Conservation (phyloP, 225 moss, liverwort and hornwort species). For the Marchantia polymorpha region DNA sequence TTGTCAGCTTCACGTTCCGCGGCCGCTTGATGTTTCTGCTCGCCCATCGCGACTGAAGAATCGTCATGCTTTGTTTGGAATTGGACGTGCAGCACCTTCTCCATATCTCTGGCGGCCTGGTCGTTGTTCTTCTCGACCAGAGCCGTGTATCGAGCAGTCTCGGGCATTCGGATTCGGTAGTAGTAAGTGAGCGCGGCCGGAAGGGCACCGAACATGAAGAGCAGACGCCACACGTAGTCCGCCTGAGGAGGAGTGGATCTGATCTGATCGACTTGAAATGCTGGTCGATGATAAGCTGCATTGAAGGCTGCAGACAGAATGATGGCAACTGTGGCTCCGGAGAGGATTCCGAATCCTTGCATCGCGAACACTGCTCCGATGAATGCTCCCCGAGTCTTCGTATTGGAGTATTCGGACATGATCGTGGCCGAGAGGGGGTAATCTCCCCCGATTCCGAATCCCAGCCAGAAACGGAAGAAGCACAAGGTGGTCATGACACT, state of each 20-base stretch:
- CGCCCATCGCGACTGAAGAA: not conserved
- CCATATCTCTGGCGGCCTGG: slow-evolving; percentile 23
- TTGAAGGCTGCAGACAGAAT: slow-evolving; percentile 8
- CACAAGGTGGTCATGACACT: slow-evolving; percentile 28
- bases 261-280: slow-evolving; percentile 28
- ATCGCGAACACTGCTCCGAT: slow-evolving; percentile 28
- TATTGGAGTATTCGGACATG: slow-evolving; percentile 30
- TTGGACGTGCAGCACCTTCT: slow-evolving; percentile 19
- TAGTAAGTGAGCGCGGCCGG: slow-evolving; percentile 49
- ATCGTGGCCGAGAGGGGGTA: slow-evolving; percentile 23
- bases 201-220: slow-evolving; percentile 47
- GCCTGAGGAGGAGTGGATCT: slow-evolving; percentile 48
- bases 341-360: slow-evolving; percentile 26
- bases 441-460: slow-evolving; percentile 25
- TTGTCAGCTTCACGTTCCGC: not conserved
- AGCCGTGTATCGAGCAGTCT: slow-evolving; percentile 50
- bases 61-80: slow-evolving; percentile 25
- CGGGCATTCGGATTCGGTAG: slow-evolving; percentile 57
- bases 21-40: not conserved
- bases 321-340: slow-evolving; percentile 18
- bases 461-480: slow-evolving; percentile 41
- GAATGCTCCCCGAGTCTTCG: slow-evolving; percentile 24
- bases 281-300: not conserved
- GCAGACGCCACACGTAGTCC: slow-evolving; percentile 55
- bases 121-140: slow-evolving; percentile 9